These are phyloP conservation scores for Blastobotrys proliferans DNA, from an alignment of 1,139 yeast genomes.

Conservation along the genomic window DNA sequence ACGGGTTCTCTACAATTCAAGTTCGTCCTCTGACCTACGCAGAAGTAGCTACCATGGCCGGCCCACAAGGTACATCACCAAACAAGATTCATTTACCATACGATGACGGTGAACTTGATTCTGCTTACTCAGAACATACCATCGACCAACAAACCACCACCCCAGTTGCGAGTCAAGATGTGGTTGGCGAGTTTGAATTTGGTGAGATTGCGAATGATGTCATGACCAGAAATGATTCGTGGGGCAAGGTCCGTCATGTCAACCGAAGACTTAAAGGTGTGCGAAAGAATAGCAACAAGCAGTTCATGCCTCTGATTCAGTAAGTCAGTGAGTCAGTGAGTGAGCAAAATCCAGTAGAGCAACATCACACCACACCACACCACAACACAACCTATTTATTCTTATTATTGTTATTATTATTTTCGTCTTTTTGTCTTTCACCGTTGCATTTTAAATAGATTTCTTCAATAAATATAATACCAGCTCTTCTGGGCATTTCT, in stretches of 20 bases:
- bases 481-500: neutral
- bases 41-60: constrained; percentile 43
- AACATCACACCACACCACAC: neutral
- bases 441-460: neutral
- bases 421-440: neutral
- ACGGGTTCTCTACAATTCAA: constrained; percentile 43
- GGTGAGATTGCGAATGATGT: constrained; percentile 18
- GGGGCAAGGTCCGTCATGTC: constrained; percentile 6
- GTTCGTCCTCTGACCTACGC: constrained; percentile 48
- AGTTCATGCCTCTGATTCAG: neutral
- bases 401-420: constrained; percentile 2
- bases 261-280: neutral
- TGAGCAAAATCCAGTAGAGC: no score
- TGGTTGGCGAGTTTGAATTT: constrained; percentile 17
- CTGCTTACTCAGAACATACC: neutral
- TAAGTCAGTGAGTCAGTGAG: neutral
- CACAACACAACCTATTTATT: neutral
- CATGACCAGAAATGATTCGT: constrained; percentile 4
- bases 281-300: constrained; percentile 5
- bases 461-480: neutral
- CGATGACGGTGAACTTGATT: constrained; percentile 5
- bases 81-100: constrained; percentile 9
- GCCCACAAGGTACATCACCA: constrained; percentile 13
- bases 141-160: neutral
- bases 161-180: neutral